Evolutionary conservation across 306 rosid genomes (phyloP).

Genomic region (Gastrolobium bilobum): DNA sequence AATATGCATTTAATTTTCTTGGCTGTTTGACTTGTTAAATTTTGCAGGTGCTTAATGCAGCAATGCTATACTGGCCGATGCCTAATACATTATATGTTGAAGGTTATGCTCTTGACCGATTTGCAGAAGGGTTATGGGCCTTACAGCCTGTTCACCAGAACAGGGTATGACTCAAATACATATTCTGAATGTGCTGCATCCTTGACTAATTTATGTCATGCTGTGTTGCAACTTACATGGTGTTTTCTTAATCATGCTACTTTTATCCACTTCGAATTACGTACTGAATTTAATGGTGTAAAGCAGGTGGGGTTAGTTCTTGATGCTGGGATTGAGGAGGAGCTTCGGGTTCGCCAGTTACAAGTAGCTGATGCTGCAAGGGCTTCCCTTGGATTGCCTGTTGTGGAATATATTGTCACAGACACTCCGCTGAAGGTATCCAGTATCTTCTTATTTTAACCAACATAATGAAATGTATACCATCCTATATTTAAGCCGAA

Average conservation of each 20-base stretch:
- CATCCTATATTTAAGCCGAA: slow-evolving; percentile 27
- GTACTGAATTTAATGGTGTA: slow-evolving; percentile 20
- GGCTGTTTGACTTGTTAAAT: slow-evolving; percentile 15
- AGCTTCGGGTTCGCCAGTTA: slow-evolving; percentile 79
- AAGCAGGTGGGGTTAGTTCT: slow-evolving; percentile 88
- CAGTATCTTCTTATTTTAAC: slow-evolving; percentile 21
- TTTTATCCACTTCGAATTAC: slow-evolving; percentile 21
- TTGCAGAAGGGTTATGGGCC: slow-evolving; percentile 90
- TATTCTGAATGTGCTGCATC: slow-evolving; percentile 2
- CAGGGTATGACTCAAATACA: slow-evolving; percentile 55
- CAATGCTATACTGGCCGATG: slow-evolving; percentile 95
- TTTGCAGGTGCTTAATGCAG: slow-evolving; percentile 90
- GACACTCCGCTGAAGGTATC: slow-evolving; percentile 83
- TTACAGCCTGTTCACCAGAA: slow-evolving; percentile 91
- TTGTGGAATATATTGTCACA: slow-evolving; percentile 79
- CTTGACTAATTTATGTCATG: slow-evolving; percentile 5
- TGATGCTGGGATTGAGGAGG: slow-evolving; percentile 88
- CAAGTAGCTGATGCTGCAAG: slow-evolving; percentile 93
- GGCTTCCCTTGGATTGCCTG: slow-evolving; percentile 94
- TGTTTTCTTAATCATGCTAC: slow-evolving; percentile 28
- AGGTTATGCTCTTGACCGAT: slow-evolving; percentile 94
- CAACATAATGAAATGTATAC: slow-evolving; percentile 23
- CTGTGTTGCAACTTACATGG: background rate
- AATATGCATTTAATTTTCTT: slow-evolving; percentile 24
- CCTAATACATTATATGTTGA: slow-evolving; percentile 81